Evolutionary conservation across 805 yeast species (phyloP), one percentile per base, ranked within the genome.

Genomic region (Peterozyma xylosa): DNA sequence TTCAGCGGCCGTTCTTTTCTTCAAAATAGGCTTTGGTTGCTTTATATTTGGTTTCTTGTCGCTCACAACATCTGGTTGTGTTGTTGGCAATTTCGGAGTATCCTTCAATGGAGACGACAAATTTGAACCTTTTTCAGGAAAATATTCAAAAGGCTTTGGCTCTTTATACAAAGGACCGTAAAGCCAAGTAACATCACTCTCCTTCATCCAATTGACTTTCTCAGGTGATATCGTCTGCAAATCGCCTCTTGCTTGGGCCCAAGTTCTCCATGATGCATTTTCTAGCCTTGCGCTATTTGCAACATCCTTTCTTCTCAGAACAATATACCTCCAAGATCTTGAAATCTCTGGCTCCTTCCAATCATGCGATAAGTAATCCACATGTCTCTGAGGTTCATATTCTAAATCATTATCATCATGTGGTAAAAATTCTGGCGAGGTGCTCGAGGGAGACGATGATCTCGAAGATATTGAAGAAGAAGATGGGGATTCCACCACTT

Each of bases 301-400:
- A 48, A 86, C 84, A 57, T 86, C 91, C 49, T 86, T 86, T 38
- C 95, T 76, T 53, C 85, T 80, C 49, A 79, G 65, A 37, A 88
- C 89, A 45, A 93, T 84, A 59, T 93, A 93, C 52, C 96, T 74
- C 99, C 99, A 93, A 30, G 96, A 87, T 50, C 86, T 86, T 11
- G 95, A 86, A 30, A 93, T 86, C 59, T 93, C 99, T 5, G 80
- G 67, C 51, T 90, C 98, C 53, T 88, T 87, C 99, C 99, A 93
- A 60, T 93, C 74, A 60, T 93, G 96, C 4, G 96, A 86, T 42
- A 93, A 71, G 63, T 93, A 93, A 66, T 93, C 99, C 9, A 93
- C 99, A 58, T 90, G 97, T 43, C 82, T 76, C 41, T 85, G 76
- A 4, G 98, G 96, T 55, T 85, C 93, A 52, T 78, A 76, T 42